These are phyloP conservation scores for Saccharomyces hybrid DNA, from an alignment of 1,139 yeast species.

Conservation along the genomic window DNA sequence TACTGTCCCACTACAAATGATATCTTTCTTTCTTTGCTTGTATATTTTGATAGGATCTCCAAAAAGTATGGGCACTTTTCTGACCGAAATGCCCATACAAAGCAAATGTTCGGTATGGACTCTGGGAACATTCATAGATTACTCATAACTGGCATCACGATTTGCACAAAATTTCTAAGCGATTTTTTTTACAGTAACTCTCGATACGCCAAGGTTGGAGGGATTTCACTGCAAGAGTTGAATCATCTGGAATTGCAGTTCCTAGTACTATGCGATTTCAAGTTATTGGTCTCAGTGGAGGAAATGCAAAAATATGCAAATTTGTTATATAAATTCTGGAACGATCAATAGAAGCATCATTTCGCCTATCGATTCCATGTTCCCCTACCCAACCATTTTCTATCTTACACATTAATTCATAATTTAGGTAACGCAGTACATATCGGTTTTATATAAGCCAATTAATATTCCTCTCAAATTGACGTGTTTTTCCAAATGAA, in stretches of 20 bases:
- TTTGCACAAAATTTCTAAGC: slow-evolving; percentile 88
- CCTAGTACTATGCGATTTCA: slow-evolving; percentile 73
- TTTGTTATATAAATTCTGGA: slow-evolving; percentile 77
- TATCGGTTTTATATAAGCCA: too few relatives aligned
- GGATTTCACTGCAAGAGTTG: slow-evolving; percentile 86
- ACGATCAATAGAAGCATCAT: slow-evolving; percentile 15
- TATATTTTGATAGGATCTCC: slow-evolving; percentile 91
- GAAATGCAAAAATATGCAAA: slow-evolving; percentile 91
- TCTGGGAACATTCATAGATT: slow-evolving; percentile 90
- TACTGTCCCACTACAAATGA: slow-evolving; percentile 98
- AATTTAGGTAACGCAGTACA: too few relatives aligned
- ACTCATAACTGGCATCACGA: slow-evolving; percentile 91
- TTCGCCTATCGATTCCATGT: too few relatives aligned
- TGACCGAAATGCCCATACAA: slow-evolving; percentile 1
- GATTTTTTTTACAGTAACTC: slow-evolving; percentile 95
- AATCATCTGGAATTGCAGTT: slow-evolving; percentile 91
- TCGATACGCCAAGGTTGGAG: slow-evolving; percentile 96
- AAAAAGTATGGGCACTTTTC: slow-evolving; percentile 56
- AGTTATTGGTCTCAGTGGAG: slow-evolving; percentile 79
- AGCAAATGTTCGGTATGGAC: slow-evolving; percentile 87
- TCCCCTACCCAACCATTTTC: too few relatives aligned
- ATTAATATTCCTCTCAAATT: too few relatives aligned
- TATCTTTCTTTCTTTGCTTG: slow-evolving; percentile 80
- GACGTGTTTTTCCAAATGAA: too few relatives aligned
- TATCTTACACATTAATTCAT: too few relatives aligned